Base-by-base conservation (phyloP, 2,329 filamentous ascomycete genomes). In the Tolypocladium sp. region DNA sequence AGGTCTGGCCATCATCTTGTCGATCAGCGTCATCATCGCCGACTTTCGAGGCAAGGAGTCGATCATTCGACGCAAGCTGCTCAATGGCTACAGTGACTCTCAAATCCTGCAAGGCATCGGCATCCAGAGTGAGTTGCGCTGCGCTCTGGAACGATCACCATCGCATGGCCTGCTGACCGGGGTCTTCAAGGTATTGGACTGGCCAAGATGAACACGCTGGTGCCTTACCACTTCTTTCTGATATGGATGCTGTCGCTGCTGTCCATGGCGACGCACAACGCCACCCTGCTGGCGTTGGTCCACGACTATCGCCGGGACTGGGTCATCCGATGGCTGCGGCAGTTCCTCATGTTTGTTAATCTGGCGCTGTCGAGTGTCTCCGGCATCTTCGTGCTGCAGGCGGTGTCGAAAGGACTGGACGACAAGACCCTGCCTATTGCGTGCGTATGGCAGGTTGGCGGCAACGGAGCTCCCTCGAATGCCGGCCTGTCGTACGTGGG, bases 181-280 rank as follows among this genome's bases (percentile, higher is more conserved):
- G 22, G 41, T 1, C 17, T 37, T 52, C 12, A 54, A 67, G 67
- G 68, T 59, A 77, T 89, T 30, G 86, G 82, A 0, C 78, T 89
- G 1, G 81, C 81, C 5, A 84, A 85, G 66, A 80, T 82, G 67
- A 72, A 78, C 53, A 75, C 75, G 6, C 79, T 89, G 68, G 78
- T 86, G 0, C 80, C 84, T 0, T 89, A 89, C 68, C 86, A 89
- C 71, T 88, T 89, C 74, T 88, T 88, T 74, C 79, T 88, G 58
- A 82, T 89, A 63, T 89, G 85, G 86, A 85, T 88, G 74, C 74
- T 89, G 2, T 84, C 83, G 0, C 71, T 87, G 15, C 75, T 89
- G 9, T 84, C 84, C 20, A 87, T 84, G 63, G 82, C 84, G 1
- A 87, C 86, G 3, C 86, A 89, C 69, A 85, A 87, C 60, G 78